A percentile compares a stretch with the other conserved stretches of the same genome.
These are phyloP conservation scores for Margaritispora aquatica DNA, from an alignment of 495 filamentous ascomycete genomes.

Conservation along the genomic window DNA sequence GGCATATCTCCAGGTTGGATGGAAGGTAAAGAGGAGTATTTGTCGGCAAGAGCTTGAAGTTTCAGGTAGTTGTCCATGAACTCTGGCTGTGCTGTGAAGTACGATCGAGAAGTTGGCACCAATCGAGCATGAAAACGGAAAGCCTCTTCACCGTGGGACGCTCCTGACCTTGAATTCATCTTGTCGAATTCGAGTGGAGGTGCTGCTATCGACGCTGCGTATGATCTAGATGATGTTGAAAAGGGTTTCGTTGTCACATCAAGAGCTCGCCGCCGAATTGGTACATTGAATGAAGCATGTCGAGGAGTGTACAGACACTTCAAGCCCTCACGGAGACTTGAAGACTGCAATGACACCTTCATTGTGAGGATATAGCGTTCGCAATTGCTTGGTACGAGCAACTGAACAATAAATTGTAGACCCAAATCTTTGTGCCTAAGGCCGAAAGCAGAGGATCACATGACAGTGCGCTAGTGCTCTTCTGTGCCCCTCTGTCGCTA, in stretches of 20 bases:
- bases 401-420: neutral
- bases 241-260: constrained; percentile 8
- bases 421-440: neutral
- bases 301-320: constrained; percentile 9
- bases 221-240: constrained; percentile 12
- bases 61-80: constrained; percentile 82
- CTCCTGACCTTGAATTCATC: constrained; percentile 4
- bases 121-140: constrained; percentile 59
- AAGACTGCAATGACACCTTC: constrained; percentile 21
- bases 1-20: constrained; percentile 58
- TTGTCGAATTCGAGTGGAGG: constrained; percentile 21
- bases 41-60: constrained; percentile 62
- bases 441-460: neutral
- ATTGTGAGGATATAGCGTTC: constrained; percentile 11
- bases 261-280: neutral
- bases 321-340: constrained; percentile 13
- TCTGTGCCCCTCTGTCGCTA: neutral
- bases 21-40: constrained; percentile 64
- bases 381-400: neutral
- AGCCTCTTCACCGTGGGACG: neutral
- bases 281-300: neutral
- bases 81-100: constrained; percentile 79
- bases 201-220: constrained; percentile 15
- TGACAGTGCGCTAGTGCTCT: neutral
- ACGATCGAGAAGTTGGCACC: constrained; percentile 79